Conservation (phyloP, 768 basidiomycete genomes). For the Rhizopogon salebrosus region DNA sequence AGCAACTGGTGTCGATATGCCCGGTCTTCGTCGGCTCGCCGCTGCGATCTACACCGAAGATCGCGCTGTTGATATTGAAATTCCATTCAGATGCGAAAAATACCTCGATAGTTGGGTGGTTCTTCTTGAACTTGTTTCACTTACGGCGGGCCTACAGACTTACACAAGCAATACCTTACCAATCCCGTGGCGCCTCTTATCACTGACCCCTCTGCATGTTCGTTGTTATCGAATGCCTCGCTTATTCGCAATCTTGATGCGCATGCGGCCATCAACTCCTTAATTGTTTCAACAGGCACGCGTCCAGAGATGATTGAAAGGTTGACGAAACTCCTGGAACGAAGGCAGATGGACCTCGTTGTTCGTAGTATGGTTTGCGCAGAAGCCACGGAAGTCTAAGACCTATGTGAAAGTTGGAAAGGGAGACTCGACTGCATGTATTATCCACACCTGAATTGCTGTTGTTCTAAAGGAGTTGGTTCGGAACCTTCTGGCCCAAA, state of each 20-base stretch:
- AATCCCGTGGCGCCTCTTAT: constrained; percentile 47
- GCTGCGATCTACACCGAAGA: constrained; percentile 29
- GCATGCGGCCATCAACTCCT: constrained; percentile 44
- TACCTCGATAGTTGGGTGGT: constrained; percentile 49
- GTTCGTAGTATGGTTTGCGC: constrained; percentile 41
- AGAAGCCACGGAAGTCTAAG: constrained; percentile 1
- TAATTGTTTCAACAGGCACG: constrained; percentile 40
- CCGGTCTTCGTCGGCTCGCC: constrained; percentile 50
- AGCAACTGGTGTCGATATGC: constrained; percentile 52
- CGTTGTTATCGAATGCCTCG: constrained; percentile 39
- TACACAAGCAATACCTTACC: constrained; percentile 44
- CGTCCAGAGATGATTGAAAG: constrained; percentile 46
- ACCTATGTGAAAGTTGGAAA: not conserved
- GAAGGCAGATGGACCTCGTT: constrained; percentile 44
- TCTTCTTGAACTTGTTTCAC: not conserved
- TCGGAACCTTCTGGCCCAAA: too few relatives aligned
- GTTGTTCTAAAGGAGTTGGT: too few relatives aligned
- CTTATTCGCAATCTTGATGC: constrained; percentile 54
- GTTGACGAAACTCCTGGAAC: constrained; percentile 40
- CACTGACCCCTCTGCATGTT: constrained; percentile 34
- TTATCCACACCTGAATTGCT: too few relatives aligned
- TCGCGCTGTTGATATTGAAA: constrained; percentile 45
- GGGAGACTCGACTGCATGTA: not conserved
- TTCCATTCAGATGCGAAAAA: constrained; percentile 45
- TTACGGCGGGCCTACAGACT: constrained; percentile 26